Conservation (phyloP, 2,329 filamentous ascomycete species). For the Cordyceps javanica region DNA sequence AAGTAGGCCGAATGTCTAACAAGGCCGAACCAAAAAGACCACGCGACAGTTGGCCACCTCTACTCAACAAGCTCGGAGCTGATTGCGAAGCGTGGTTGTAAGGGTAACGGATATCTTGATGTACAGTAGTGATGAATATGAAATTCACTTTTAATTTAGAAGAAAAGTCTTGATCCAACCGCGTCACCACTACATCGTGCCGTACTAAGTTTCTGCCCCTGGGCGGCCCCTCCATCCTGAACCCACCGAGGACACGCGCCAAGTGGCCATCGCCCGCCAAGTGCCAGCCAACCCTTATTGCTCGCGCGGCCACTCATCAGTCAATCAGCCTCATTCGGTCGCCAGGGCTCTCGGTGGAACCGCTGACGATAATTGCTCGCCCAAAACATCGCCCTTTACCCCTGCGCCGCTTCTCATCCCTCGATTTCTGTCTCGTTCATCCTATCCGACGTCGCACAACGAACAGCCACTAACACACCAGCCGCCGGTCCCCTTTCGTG, state of each 20-base stretch:
- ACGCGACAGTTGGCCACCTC: neutral
- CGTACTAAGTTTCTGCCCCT: neutral
- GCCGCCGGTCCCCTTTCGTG: neutral
- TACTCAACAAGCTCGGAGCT: neutral
- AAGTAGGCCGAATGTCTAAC: too few species aligned
- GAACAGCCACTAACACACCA: neutral
- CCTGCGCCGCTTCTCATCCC: neutral
- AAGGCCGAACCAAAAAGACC: neutral
- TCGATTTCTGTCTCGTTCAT: neutral
- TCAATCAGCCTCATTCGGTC: constrained; percentile 5
- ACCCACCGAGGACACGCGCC: neutral
- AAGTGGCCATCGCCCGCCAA: neutral
- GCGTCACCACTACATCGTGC: too few species aligned
- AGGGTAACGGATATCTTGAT: too few species aligned
- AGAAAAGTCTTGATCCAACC: too few species aligned
- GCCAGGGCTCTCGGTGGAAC: constrained; percentile 7
- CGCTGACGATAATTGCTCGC: constrained; percentile 3
- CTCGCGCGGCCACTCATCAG: neutral
- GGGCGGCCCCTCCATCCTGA: neutral
- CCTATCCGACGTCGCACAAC: neutral
- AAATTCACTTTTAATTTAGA: too few species aligned
- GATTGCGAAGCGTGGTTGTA: neutral
- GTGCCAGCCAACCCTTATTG: neutral
- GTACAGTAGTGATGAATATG: too few species aligned
- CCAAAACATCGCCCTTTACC: constrained; percentile 2